Base-by-base conservation (phyloP, 768 basidiomycete genomes). In the Hysterangium stoloniferum region DNA sequence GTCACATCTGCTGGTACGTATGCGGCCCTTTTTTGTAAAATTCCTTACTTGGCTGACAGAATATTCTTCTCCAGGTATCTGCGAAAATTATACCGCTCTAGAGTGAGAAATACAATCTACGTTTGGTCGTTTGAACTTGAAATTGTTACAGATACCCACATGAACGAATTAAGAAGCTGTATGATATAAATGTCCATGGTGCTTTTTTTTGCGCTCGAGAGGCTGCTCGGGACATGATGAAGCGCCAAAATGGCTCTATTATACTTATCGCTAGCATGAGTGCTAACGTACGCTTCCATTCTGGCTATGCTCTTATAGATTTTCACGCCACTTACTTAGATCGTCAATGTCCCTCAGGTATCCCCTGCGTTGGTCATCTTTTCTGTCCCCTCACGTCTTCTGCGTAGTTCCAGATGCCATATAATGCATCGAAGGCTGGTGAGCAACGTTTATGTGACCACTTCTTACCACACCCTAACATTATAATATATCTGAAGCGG, bases 121-220 rank as follows among this genome's bases (percentile, higher is more conserved):
- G 45, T 43, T 24, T 38, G 34, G 29, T 9, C n/a, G 22, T n/a
- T 25, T 42, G 50, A 54, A 19, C 40, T 25, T 59, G 2, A 34
- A 13, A 20, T n/a, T n/a, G n/a, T n/a, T 19, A 45, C 51, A 88
- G 86, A 40, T 92, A 97, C 69, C 94, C 94, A 2, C 78, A 82
- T 46, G 85, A 91, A 55, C 83, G 86, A 45, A 80, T 91, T 59
- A 84, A 83, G 64, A 78, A 80, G 49, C 70, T 98, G 49, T 88
- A 85, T 62, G 90, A 92, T 60, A 80, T 97, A 72, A 97, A 97
- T 61, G 87, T 97, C 36, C 89, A 96, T 63, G 94, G 93, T 49
- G 80, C 82, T 12, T 94, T 89, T 71, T 95, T 85, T 70, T 95
- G 92, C n/a, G 95, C 95, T 8, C 83, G 95, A 24, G 93, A 97